Conservation (phyloP, 345 rosid genomes). For the Eucalyptus pumila region DNA sequence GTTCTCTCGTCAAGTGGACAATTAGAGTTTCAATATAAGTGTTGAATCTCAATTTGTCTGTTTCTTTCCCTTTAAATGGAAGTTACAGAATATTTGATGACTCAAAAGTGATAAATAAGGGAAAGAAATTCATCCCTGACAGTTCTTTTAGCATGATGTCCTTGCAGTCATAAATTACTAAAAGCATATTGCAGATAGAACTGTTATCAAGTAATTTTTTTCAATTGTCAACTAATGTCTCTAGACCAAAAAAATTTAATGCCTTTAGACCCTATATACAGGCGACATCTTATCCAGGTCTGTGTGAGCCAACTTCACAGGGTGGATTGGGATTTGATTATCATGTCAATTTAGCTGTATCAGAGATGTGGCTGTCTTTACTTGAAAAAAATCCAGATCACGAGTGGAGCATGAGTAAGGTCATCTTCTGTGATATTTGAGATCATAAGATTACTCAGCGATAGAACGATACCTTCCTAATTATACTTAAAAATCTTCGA, state of each 20-base stretch:
- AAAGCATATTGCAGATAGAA: not conserved
- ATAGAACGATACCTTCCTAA: not conserved
- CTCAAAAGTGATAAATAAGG: not conserved
- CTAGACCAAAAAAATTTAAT: not conserved
- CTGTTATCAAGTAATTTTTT: not conserved
- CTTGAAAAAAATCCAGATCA: constrained; percentile 54
- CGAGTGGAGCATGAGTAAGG: constrained; percentile 98
- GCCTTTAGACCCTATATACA: not conserved
- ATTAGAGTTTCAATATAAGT: not conserved
- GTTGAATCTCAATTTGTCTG: not conserved
- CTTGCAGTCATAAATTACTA: not conserved
- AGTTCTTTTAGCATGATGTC: not conserved
- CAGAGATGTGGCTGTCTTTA: constrained; percentile 91
- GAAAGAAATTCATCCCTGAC: not conserved
- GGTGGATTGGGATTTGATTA: constrained; percentile 97
- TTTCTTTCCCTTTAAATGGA: not conserved
- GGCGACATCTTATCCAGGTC: constrained; percentile 91
- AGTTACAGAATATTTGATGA: not conserved
- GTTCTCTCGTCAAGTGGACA: not conserved
- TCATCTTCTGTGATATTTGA: not conserved
- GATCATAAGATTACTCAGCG: not conserved
- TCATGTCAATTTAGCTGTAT: constrained; percentile 70
- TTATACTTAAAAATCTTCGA: not conserved
- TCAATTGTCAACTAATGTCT: not conserved
- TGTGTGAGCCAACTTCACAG: constrained; percentile 81